phyloP scores from a whole-genome alignment of 2,329 filamentous ascomycete genomes.

The Fusarium albosuccineum region DNA sequence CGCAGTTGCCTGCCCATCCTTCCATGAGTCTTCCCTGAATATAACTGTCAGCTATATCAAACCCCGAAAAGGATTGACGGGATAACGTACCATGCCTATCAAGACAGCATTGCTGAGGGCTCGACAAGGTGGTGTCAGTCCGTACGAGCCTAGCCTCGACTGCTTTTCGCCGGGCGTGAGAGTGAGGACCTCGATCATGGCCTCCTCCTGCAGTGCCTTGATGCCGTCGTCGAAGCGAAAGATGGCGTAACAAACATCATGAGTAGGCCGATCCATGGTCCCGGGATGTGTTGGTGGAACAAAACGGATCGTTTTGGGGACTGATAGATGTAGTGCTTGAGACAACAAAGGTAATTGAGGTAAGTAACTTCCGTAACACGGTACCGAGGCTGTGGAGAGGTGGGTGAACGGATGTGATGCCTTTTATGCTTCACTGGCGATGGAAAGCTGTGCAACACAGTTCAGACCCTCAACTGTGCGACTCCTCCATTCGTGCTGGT shows the following conservation, averaged over 20 bases:
- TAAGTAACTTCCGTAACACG: not conserved
- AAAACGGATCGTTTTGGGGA: too few relatives aligned
- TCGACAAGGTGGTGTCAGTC: slow-evolving; percentile 22
- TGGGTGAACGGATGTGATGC: not conserved
- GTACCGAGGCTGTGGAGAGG: not conserved
- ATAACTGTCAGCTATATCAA: too few relatives aligned
- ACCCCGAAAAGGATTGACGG: not conserved
- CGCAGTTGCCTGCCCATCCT: slow-evolving; percentile 18
- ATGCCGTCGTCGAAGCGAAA: slow-evolving; percentile 23
- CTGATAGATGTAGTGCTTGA: not conserved
- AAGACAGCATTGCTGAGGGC: slow-evolving; percentile 28
- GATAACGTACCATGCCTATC: slow-evolving; percentile 25
- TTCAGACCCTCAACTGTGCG: not conserved
- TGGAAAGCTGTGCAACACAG: slow-evolving; percentile 15
- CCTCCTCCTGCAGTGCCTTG: slow-evolving; percentile 25
- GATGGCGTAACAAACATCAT: slow-evolving; percentile 16
- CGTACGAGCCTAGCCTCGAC: slow-evolving; percentile 21
- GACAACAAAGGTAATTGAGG: not conserved
- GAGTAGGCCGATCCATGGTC: slow-evolving; percentile 25
- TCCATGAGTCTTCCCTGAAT: slow-evolving; percentile 13
- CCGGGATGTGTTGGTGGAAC: not conserved
- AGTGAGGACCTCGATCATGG: slow-evolving; percentile 31
- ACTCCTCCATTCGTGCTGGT: not conserved
- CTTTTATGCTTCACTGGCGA: slow-evolving; percentile 24
- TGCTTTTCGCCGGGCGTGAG: slow-evolving; percentile 28